Conservation (phyloP, 176 grass and related monocot genomes). For the Oryza punctata region DNA sequence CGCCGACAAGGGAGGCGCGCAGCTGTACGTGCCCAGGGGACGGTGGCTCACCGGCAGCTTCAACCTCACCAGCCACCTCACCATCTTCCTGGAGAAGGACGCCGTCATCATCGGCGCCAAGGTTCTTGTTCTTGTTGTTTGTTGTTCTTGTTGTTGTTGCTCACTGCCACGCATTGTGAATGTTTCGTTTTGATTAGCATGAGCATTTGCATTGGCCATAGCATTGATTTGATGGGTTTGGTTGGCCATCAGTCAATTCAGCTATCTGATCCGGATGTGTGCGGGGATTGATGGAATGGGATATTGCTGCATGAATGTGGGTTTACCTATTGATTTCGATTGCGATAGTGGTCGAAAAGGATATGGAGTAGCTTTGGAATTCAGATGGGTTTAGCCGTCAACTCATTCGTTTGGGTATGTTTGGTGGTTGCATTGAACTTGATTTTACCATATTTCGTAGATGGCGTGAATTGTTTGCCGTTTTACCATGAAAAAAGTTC, state of each 20-base stretch:
- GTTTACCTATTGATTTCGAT: slow-evolving; percentile 32
- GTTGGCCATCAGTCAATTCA: slow-evolving; percentile 24
- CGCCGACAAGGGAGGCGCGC: slow-evolving; percentile 87
- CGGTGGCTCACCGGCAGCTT: slow-evolving; percentile 93
- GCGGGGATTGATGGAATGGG: neutral
- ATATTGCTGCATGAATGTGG: slow-evolving; percentile 16
- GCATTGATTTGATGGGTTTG: neutral
- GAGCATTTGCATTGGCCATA: slow-evolving; percentile 28
- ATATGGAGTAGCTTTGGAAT: neutral
- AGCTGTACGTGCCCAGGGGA: slow-evolving; percentile 88
- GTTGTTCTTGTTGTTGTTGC: too few species aligned
- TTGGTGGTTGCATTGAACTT: slow-evolving; percentile 22
- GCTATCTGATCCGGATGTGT: neutral
- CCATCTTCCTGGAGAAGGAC: slow-evolving; percentile 81
- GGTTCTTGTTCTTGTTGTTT: slow-evolving; percentile 31
- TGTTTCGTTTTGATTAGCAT: slow-evolving; percentile 22
- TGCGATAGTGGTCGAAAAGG: slow-evolving; percentile 10
- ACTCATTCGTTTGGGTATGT: slow-evolving; percentile 29
- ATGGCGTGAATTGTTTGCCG: neutral
- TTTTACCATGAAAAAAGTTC: slow-evolving; percentile 4
- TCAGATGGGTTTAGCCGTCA: slow-evolving; percentile 16
- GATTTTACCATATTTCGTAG: slow-evolving; percentile 17
- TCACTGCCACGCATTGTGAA: neutral
- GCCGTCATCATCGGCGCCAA: slow-evolving; percentile 67
- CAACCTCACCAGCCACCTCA: slow-evolving; percentile 85